Evolutionary conservation across 495 filamentous ascomycete genomes (phyloP).

Genomic region (Thozetella sp.): DNA sequence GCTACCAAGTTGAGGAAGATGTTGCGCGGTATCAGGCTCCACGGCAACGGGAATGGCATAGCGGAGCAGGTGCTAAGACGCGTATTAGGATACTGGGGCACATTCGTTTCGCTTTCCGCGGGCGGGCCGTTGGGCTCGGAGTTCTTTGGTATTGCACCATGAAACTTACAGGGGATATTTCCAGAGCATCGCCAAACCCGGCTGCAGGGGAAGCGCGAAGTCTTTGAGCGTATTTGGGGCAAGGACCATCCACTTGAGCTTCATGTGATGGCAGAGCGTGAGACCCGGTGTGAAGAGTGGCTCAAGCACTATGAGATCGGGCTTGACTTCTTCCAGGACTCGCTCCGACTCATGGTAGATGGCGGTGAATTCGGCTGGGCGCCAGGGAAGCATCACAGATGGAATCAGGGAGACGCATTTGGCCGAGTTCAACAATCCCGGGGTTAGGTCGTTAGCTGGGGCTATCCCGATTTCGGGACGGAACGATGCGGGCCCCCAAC

Average conservation of each 20-base stretch:
- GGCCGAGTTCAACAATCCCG: not conserved
- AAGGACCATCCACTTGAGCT: conserved; percentile 25
- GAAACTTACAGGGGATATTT: conserved; percentile 40
- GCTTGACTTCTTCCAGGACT: conserved; percentile 35
- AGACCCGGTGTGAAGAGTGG: conserved; percentile 44
- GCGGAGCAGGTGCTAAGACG: conserved; percentile 42
- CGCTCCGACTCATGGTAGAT: conserved; percentile 40
- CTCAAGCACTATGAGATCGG: conserved; percentile 42
- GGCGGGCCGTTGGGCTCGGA: no score
- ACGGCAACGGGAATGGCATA: conserved; percentile 47
- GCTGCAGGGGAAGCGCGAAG: conserved; percentile 19
- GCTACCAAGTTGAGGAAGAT: not conserved
- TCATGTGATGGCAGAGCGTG: conserved; percentile 35
- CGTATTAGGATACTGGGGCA: not conserved
- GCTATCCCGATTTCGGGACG: not conserved
- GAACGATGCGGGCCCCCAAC: not conserved
- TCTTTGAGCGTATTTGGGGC: conserved; percentile 32
- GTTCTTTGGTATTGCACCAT: not conserved
- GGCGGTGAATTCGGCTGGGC: conserved; percentile 38
- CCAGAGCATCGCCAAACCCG: conserved; percentile 25
- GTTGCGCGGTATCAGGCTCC: not conserved
- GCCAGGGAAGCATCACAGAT: conserved; percentile 23
- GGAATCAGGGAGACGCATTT: not conserved
- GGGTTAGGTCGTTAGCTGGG: not conserved
- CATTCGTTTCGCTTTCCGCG: no score